Evolutionary conservation across 768 basidiomycete genomes (phyloP), one percentile per base, ranked within the genome.

Genomic region (Dentipellis sp.): DNA sequence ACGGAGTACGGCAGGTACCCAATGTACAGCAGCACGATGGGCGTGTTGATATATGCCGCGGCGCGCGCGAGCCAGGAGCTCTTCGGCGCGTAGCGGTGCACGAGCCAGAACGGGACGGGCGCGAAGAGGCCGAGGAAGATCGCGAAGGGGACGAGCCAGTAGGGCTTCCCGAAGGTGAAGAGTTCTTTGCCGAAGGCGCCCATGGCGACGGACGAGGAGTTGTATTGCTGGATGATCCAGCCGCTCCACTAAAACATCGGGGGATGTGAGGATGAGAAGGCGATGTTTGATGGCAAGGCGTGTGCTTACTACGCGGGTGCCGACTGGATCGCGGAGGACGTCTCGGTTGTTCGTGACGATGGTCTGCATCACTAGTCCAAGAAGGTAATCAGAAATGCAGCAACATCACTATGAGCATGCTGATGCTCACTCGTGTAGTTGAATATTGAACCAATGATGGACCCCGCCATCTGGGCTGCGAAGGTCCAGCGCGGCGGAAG

Each of bases 161-260:
- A 78, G 16, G 68, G 69, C 57, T 77, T 77, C 22, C 74, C 76
- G 60, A 69, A 70, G 4, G 72, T 72, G 67, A 73, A 83, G 14
- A 84, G 74, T 52, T 82, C 76, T 51, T 72, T 72, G 46, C 78
- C 76, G 4, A 80, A 67, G 2, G 78, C 79, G 29, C 80, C 79
- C 75, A 79, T 78, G 0, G 79, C 78, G 16, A 82, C 72, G 4
- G 79, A 76, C 4, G 76, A 75, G 19, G 78, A 78, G 65, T 81
- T 82, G 64, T 76, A 74, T 46, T 71, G 66, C 59, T 81, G 78
- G 48, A 79, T 69, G 56, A 76, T 72, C 79, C 79, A 80, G 19
- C 78, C 78, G 54, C 72, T 77, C 78, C 77, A 77, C 70, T 75
- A 52, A 10, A 52, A 19, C 4, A 9, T 16, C 4, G 50, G 3